Evolutionary conservation across 495 filamentous ascomycete genomes (phyloP).

Genomic region (Penicillium egyptiacum): DNA sequence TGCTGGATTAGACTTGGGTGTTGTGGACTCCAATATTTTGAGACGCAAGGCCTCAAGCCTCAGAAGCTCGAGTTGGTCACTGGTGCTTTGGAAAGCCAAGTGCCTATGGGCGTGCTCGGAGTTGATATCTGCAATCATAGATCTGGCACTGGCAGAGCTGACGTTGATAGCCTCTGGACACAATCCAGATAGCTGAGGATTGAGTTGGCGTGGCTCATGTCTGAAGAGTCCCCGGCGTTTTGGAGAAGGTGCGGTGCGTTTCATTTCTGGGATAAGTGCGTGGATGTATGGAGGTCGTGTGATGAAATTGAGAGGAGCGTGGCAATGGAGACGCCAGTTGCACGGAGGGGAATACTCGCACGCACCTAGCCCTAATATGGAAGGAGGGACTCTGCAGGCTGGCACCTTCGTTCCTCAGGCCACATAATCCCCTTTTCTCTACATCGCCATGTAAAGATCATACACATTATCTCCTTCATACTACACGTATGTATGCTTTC

Average conservation of each 20-base stretch:
- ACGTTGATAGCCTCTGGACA: background rate
- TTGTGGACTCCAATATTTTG: background rate
- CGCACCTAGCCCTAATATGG: constrained; percentile 1
- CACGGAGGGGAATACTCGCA: background rate
- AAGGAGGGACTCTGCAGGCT: background rate
- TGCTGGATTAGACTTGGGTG: background rate
- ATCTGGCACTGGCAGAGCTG: background rate
- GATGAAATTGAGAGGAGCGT: background rate
- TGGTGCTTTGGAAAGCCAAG: background rate
- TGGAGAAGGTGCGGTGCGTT: background rate
- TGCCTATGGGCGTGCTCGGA: background rate
- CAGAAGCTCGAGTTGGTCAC: constrained; percentile 1
- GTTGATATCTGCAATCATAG: background rate
- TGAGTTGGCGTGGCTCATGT: background rate
- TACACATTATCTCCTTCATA: background rate
- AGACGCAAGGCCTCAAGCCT: background rate
- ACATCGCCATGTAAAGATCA: background rate
- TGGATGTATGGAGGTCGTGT: background rate
- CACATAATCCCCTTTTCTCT: background rate
- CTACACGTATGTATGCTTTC: background rate
- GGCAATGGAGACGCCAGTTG: background rate
- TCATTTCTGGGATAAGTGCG: background rate
- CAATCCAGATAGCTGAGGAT: background rate
- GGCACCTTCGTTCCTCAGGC: background rate
- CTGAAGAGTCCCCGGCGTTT: background rate